These are phyloP conservation scores for Binderoboletus segoi DNA, from an alignment of 1,284 basidiomycete genomes.

Conservation along the genomic window DNA sequence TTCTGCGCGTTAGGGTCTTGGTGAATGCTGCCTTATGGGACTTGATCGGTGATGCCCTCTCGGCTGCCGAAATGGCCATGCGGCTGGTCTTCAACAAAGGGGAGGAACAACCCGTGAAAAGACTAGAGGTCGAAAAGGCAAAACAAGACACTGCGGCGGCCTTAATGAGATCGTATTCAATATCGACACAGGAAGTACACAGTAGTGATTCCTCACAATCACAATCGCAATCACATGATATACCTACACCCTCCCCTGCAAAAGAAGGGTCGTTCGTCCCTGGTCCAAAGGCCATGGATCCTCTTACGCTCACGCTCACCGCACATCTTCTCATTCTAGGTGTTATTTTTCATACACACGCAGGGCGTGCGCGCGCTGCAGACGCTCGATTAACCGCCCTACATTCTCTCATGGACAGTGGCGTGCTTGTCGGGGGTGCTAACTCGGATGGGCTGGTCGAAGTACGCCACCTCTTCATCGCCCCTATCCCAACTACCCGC, in stretches of 20 bases:
- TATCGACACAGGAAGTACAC: slow-evolving; percentile 33
- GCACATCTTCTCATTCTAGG: slow-evolving; percentile 59
- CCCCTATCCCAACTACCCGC: neutral
- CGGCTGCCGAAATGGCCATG: slow-evolving; percentile 47
- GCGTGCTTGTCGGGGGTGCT: slow-evolving; percentile 44
- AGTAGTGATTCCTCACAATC: slow-evolving; percentile 28
- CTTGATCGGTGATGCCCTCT: slow-evolving; percentile 48
- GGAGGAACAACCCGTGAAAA: slow-evolving; percentile 7
- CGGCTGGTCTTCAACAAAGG: slow-evolving; percentile 38
- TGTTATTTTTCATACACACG: slow-evolving; percentile 60
- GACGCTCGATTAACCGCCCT: slow-evolving; percentile 53
- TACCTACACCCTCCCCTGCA: neutral
- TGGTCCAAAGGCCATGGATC: slow-evolving; percentile 24
- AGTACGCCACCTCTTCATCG: slow-evolving; percentile 36
- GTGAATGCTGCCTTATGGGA: slow-evolving; percentile 56
- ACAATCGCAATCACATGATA: slow-evolving; percentile 24
- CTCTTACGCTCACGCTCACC: slow-evolving; percentile 48
- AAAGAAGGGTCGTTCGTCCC: slow-evolving; percentile 7
- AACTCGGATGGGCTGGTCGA: slow-evolving; percentile 54
- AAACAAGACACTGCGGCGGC: slow-evolving; percentile 16
- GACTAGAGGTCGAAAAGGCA: slow-evolving; percentile 14
- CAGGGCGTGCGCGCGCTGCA: slow-evolving; percentile 48
- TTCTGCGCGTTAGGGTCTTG: slow-evolving; percentile 54
- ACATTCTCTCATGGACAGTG: slow-evolving; percentile 64
- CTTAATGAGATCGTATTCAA: slow-evolving; percentile 34